A percentile compares a stretch with the other conserved stretches of the same genome.
These are phyloP conservation scores for Acacia melanoxylon DNA, from an alignment of 306 rosid species.

Conservation along the genomic window DNA sequence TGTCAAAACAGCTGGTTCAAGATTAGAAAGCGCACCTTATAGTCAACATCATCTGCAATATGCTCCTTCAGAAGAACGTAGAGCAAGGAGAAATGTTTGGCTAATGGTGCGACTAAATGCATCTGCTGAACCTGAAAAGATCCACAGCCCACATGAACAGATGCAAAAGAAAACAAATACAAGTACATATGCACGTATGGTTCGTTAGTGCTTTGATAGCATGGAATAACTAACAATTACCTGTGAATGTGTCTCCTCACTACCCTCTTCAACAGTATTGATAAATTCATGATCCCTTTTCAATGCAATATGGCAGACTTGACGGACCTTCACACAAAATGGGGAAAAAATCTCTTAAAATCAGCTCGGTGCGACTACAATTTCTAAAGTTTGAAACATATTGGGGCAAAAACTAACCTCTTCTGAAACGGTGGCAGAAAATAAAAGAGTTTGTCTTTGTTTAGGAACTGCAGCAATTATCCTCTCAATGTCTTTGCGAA, in stretches of 20 bases:
- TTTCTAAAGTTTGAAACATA: conserved; percentile 8
- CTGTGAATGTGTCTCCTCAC: conserved; percentile 93
- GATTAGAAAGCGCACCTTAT: conserved; percentile 62
- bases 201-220: neutral
- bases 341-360: conserved; percentile 6
- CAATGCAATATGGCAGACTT: conserved; percentile 87
- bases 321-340: conserved; percentile 70
- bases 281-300: conserved; percentile 88
- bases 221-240: conserved; percentile 35
- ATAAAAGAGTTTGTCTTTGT: conserved; percentile 87
- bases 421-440: conserved; percentile 94
- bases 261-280: conserved; percentile 81
- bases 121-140: conserved; percentile 79
- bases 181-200: neutral
- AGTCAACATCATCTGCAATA: conserved; percentile 85
- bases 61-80: conserved; percentile 79
- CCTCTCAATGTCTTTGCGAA: conserved; percentile 88
- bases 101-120: conserved; percentile 78
- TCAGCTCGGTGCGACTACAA: neutral
- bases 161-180: conserved; percentile 7
- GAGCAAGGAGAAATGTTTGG: conserved; percentile 71
- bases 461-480: conserved; percentile 86
- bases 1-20: conserved; percentile 10
- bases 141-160: conserved; percentile 29
- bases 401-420: conserved; percentile 48